Conservation (phyloP, 495 filamentous ascomycete genomes). For the Ascobolus immersus region DNA sequence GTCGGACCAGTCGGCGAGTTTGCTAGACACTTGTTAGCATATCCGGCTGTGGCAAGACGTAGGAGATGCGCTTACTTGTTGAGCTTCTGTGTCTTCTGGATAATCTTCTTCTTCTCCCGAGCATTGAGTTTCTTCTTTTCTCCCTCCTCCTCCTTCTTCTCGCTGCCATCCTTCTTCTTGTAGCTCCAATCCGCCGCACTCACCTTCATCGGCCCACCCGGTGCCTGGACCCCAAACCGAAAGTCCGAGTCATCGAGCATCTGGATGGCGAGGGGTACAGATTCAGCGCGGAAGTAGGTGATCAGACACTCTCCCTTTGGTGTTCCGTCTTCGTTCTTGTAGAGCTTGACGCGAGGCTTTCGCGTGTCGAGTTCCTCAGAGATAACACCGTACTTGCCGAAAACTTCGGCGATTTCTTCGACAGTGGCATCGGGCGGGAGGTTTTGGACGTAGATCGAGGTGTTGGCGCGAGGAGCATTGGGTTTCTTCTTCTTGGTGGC, state of each 20-base stretch:
- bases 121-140: conserved; percentile 28
- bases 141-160: conserved; percentile 25
- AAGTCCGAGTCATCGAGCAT: conserved; percentile 81
- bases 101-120: conserved; percentile 63
- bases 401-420: conserved; percentile 58
- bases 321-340: conserved; percentile 50
- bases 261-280: conserved; percentile 66
- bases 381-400: conserved; percentile 77
- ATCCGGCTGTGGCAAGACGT: neutral
- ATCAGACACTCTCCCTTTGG: conserved; percentile 87
- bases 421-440: conserved; percentile 52
- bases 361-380: conserved; percentile 77
- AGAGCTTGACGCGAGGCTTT: conserved; percentile 74
- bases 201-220: conserved; percentile 46
- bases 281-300: conserved; percentile 82
- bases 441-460: conserved; percentile 68
- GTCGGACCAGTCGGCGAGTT: conserved; percentile 82
- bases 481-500: conserved; percentile 24
- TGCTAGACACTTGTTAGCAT: conserved; percentile 22
- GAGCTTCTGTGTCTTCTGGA: conserved; percentile 63
- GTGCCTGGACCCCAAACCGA: conserved; percentile 30
- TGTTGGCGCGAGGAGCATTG: conserved; percentile 50
- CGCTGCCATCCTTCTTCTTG: conserved; percentile 32
- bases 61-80: conserved; percentile 27
- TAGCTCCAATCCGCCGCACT: conserved; percentile 67